Conservation (phyloP, 1,284 basidiomycete genomes). For the Flammula alnicola region DNA sequence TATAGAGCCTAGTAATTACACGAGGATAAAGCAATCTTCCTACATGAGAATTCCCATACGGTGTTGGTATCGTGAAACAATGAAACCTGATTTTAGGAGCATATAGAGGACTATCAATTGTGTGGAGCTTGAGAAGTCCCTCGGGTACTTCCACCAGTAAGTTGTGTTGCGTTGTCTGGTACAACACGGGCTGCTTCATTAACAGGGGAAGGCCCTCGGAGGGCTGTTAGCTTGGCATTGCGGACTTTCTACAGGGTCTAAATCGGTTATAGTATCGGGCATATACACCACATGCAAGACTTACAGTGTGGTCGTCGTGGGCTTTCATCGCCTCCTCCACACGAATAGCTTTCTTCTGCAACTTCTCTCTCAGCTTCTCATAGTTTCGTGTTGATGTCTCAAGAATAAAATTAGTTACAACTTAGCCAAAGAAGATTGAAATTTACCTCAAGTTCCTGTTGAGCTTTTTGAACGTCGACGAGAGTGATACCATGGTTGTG, state of each 20-base stretch:
- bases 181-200: constrained; percentile 5
- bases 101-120: no score
- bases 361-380: constrained; percentile 15
- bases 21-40: no score
- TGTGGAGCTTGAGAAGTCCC: no score
- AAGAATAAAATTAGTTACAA: neutral
- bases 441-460: constrained; percentile 47
- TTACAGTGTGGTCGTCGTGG: constrained; percentile 30
- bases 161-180: neutral
- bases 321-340: constrained; percentile 25
- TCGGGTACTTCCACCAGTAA: no score
- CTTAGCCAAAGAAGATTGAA: neutral
- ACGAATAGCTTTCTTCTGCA: constrained; percentile 15
- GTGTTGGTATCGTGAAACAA: no score
- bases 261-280: neutral
- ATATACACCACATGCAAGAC: constrained; percentile 10
- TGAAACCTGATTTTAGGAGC: no score
- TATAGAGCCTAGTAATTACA: no score
- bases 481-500: constrained; percentile 53
- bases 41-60: no score
- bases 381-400: constrained; percentile 21
- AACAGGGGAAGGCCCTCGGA: constrained; percentile 4
- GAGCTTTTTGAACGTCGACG: constrained; percentile 45
- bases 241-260: constrained; percentile 20
- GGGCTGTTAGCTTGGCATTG: constrained; percentile 19